Evolutionary conservation across 2,329 filamentous ascomycete species (phyloP), one percentile per base, ranked within the genome.

Genomic region (Ophiostoma piceae): DNA sequence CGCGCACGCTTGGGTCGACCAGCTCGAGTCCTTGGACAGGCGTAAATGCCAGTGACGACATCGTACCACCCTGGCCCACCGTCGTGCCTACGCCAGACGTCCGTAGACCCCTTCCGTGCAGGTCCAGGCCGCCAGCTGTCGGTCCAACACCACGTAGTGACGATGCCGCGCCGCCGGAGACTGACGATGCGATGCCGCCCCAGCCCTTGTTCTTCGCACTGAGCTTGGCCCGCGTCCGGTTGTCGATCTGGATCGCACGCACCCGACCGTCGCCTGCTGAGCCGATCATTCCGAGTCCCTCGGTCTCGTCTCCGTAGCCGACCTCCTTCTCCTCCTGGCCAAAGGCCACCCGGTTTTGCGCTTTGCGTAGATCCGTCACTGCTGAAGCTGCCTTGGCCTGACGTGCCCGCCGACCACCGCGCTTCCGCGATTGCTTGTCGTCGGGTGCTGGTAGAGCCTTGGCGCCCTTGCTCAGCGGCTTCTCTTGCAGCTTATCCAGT

Each of bases 311-410:
- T 47, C 93, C 94, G 78, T 96, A 98, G 41, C 94, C 94, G 0
- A 95, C 89, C 79, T 99, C 95, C 75, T 88, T 90, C 80, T 99
- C 95, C 79, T 98, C 94, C 78, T 96, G 95, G 71, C 94, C 94
- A 76, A 99, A 99, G 0, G 90, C 92, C 87, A 99, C 90, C 69
- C 95, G 88, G 81, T 99, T 99, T 80, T 98, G 95, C 4, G 93
- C 93, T 79, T 98, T 97, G 74, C 94, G 89, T 39, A 99, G 83
- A 69, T 99, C 95, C 0, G 95, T 99, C 92, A 97, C 96, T 71
- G 95, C 94, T 7, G 92, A 92, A 3, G 94, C 94, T 79, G 97
- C 95, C 84, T 99, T 99, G 71, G 94, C 94, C 79, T 97, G 97
- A 70, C 95, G 85, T 14, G 94, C 95, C 74, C 93, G 85, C 69